Evolutionary conservation across 768 basidiomycete genomes (phyloP), one percentile per base, ranked within the genome.

Genomic region (Rhizopogon vinicolor): DNA sequence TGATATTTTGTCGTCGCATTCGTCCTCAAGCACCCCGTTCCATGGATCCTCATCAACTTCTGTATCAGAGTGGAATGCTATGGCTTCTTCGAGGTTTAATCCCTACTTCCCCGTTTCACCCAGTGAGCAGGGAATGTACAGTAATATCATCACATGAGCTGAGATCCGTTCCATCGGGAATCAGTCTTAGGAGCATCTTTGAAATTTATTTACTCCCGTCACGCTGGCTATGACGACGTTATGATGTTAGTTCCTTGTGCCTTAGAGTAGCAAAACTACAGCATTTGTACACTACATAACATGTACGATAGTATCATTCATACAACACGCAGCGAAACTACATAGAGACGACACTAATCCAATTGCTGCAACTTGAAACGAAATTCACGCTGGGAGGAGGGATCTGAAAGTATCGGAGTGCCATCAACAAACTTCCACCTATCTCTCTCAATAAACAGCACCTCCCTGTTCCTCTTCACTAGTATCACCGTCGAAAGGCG

Each of bases 401-500:
- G 71, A 63, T 74, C 75, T 59, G 72, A 69, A 42, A 69, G 72
- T 39, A 63, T 62, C 6, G 74, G 72, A 56, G 63, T 65, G 19
- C 75, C 83, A 29, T 78, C 71, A 41, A 59, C 69, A 52, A 81
- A 62, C 51, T 63, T 66, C 86, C 86, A 91, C 28, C 82, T 74
- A 63, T 92, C 89, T 44, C 87, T 73, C 67, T 93, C 91, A 44
- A 87, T 73, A 62, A 90, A 91, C 16, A 82, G 54, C 8, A 80
- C 88, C 43, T 77, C 68, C 28, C 88, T 85, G 51, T 76, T 75
- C 57, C 77, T 79, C 54, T 75, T 75, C 18, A 93, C 73, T 54
- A 93, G 78, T 49, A 93, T 64, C 41, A 89, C 81, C 3, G 87
- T 91, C 42, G 90, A 81, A 51, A 88, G 68, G 14, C 90, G 85